phyloP scores from a whole-genome alignment of 768 basidiomycete genomes.

The Mycena galopus region DNA sequence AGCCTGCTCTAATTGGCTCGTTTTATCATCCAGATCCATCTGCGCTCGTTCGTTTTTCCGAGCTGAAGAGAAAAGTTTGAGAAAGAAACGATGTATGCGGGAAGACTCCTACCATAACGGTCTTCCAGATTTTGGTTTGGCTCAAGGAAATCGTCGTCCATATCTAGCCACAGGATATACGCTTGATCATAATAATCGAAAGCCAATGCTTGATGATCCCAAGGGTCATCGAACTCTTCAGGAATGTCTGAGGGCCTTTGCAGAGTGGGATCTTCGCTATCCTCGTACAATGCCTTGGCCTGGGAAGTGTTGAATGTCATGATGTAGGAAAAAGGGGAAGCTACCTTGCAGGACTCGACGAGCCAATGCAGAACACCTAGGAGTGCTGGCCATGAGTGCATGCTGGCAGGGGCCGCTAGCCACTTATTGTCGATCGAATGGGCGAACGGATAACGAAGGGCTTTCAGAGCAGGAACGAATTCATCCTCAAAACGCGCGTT shows the following conservation, averaged over 20 bases:
- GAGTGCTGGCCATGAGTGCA: conserved; percentile 92
- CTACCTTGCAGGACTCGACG: conserved; percentile 85
- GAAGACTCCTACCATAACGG: conserved; percentile 72
- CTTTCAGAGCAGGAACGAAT: conserved; percentile 79
- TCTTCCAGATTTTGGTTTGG: conserved; percentile 79
- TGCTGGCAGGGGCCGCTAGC: conserved; percentile 88
- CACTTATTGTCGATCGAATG: conserved; percentile 87
- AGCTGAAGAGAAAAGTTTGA: conserved; percentile 53
- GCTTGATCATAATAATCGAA: conserved; percentile 79
- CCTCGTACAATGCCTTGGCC: conserved; percentile 58
- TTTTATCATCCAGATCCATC: conserved; percentile 71
- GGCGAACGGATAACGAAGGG: conserved; percentile 85
- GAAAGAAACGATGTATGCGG: conserved; percentile 12
- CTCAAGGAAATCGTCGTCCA: conserved; percentile 76
- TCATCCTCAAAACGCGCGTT: conserved; percentile 81
- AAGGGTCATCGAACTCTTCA: conserved; percentile 80
- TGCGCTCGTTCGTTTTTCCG: conserved; percentile 80
- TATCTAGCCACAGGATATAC: conserved; percentile 76
- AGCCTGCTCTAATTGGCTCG: conserved; percentile 58
- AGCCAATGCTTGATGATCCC: conserved; percentile 83
- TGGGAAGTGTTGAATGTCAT: conserved; percentile 15
- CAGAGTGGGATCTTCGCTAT: conserved; percentile 75
- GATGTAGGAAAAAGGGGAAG: conserved; percentile 11
- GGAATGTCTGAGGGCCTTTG: conserved; percentile 73
- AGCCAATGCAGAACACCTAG: conserved; percentile 95